Evolutionary conservation across 441 rosid genomes (phyloP), one percentile per base, ranked within the genome.

Genomic region (Brassica hybrid): DNA sequence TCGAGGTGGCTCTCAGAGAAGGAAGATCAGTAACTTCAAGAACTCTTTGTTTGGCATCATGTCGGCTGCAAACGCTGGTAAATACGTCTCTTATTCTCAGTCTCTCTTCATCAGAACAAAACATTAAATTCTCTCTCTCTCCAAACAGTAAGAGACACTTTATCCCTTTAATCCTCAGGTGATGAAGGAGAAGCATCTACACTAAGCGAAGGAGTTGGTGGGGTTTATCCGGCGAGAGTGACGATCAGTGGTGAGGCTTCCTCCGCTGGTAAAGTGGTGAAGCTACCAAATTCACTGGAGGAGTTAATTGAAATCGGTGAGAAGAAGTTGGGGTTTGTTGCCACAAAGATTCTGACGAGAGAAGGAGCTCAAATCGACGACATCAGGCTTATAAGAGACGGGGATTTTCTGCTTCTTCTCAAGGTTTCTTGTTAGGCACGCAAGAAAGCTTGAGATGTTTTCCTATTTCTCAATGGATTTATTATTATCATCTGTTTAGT

Each of bases 341-440:
- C 91, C 27, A 82, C 84, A 54, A 89, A 81, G 83, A 76, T 95
- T 69, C 77, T 86, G 8, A 83, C 79, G 19, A 82, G 79, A 74
- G 92, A 85, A 38, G 97, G 97, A 48, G 95, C 96, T 34, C 90
- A 90, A 82, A 83, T 95, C 25, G 98, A 95, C 68, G 94, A 89
- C 32, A 81, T 95, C 38, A 88, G 86, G 34, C 79, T 91, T 18
- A 69, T 95, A 56, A 88, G 99, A 83, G 99, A 95, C 65, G 98
- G 95, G 4, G 99, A 95, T 79, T 86, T 81, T 81, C 90, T 95
- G 59, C 65, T 89, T 72, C 83, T 95, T 62, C 81, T 68, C 6
- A 80, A 84, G 66, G 76, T 73, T 72, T 80, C 79, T 30, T 79
- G 54, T 57, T 25, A 63, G 60, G 21, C 25, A 18, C 25, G 76